Conservation (phyloP, 2,329 filamentous ascomycete species). For the Lithohypha guttulata region DNA sequence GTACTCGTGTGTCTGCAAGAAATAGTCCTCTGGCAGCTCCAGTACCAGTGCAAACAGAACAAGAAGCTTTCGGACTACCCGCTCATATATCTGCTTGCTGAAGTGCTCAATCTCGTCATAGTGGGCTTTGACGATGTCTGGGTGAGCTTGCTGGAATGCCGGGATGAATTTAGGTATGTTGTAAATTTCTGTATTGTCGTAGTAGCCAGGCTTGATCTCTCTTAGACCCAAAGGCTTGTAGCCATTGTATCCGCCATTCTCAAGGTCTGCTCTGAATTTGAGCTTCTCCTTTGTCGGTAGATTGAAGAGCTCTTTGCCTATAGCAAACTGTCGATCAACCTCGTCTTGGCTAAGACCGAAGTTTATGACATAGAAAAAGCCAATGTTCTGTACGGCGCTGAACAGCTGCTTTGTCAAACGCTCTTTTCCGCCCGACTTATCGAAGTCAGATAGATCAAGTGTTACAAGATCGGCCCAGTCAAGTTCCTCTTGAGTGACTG, state of each 20-base stretch:
- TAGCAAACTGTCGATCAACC: constrained; percentile 49
- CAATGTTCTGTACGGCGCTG: constrained; percentile 39
- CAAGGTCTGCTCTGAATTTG: constrained; percentile 42
- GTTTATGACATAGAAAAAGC: constrained; percentile 53
- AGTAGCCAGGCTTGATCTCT: constrained; percentile 24
- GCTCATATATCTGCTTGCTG: constrained; percentile 40
- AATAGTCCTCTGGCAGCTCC: constrained; percentile 47
- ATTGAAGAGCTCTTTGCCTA: constrained; percentile 46
- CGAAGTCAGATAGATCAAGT: constrained; percentile 40
- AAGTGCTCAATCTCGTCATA: constrained; percentile 48
- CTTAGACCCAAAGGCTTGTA: constrained; percentile 37
- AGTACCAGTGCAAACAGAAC: constrained; percentile 50
- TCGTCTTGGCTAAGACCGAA: constrained; percentile 47
- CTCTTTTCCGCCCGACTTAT: constrained; percentile 43
- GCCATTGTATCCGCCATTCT: constrained; percentile 46
- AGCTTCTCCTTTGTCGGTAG: constrained; percentile 49
- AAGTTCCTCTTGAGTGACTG: constrained; percentile 12
- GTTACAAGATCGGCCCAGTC: constrained; percentile 20
- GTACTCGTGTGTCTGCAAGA: constrained; percentile 47
- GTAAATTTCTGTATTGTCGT: constrained; percentile 50
- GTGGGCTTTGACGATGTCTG: constrained; percentile 39
- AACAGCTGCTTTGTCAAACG: constrained; percentile 43
- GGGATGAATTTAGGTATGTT: constrained; percentile 49
- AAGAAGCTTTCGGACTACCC: constrained; percentile 46
- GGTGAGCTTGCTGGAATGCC: constrained; percentile 35